Base-by-base conservation (phyloP, 2,329 filamentous ascomycete species). In the Dactylellina drechsleri region DNA sequence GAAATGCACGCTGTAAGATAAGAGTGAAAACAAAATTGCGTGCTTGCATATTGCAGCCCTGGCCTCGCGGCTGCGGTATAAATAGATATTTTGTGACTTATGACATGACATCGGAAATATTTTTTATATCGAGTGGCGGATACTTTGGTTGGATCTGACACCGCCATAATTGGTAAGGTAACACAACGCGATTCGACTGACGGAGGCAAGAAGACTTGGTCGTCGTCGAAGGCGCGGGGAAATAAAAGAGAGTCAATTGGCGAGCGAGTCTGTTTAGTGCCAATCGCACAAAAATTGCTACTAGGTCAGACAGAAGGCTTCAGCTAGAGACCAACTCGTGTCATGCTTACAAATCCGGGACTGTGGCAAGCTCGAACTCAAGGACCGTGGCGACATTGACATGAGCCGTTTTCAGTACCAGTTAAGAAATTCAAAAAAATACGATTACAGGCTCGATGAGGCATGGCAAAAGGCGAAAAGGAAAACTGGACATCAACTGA, bases 11-110 rank as follows among this genome's bases (percentile, higher is more conserved):
- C 61, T 50, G 61, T 57, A 70, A 61, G 18, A 57, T 43, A 53
- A n/a, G 41, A 70, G 57, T 20, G 31, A 54, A 45, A 54, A 68
- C 56, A 15, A 2, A 1, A 54, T 49, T 70, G 58, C 66, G 58
- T 70, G 66, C 49, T 70, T 50, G 57, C 61, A 52, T 20, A 56
- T 50, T 52, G 20, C 56, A 40, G 66, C 66, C 66, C 66, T 70
- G 57, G 26, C 49, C 28, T 49, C 23, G 40, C 20, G 31, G n/a
- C 18, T 36, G 31, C 10, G 31, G 50, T 62, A 70, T 70, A 70
- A 70, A 70, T 70, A 70, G 66, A 40, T 45, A 50, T 45, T 36
- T 26, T 52, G 56, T 53, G 31, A 68, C 41, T n/a, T 40, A 23
- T 13, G 26, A 20, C 15, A 4, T 18, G 43, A 47, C 10, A 36